A percentile compares a stretch with the other conserved stretches of the same genome.
phyloP scores from a whole-genome alignment of 352 stramenopile genomes.

The Phytophthora cactorum region DNA sequence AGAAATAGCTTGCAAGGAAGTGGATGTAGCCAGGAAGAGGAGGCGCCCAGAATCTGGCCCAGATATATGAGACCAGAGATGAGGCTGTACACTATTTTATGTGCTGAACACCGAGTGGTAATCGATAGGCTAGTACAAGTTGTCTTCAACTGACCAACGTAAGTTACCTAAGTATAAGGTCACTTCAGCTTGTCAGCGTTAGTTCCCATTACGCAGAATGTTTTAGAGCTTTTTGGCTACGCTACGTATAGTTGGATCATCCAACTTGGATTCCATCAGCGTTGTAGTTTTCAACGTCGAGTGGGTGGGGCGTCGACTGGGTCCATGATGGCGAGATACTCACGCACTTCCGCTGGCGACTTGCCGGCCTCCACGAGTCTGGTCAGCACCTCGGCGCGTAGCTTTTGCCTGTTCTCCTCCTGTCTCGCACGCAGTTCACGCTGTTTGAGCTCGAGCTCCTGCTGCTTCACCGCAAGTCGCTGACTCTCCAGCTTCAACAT shows the following conservation, averaged over 20 bases:
- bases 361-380: slow-evolving; percentile 38
- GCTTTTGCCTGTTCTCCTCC: slow-evolving; percentile 39
- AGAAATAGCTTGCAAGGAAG: not conserved
- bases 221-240: not conserved
- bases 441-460: slow-evolving; percentile 53
- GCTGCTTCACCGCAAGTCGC: slow-evolving; percentile 46
- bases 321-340: slow-evolving; percentile 43
- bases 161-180: too few relatives aligned
- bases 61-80: slow-evolving; percentile 14
- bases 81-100: slow-evolving; percentile 22
- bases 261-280: not conserved
- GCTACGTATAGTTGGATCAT: slow-evolving; percentile 7
- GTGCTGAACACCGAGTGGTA: slow-evolving; percentile 7
- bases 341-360: slow-evolving; percentile 35
- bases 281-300: slow-evolving; percentile 10
- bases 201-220: not conserved
- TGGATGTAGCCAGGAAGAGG: slow-evolving; percentile 9
- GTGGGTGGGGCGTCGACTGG: slow-evolving; percentile 7
- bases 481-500: slow-evolving; percentile 45
- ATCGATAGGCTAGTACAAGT: not conserved
- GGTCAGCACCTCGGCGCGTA: slow-evolving; percentile 37
- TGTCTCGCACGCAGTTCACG: slow-evolving; percentile 43
- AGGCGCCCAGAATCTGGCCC: not conserved
- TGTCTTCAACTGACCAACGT: too few relatives aligned
- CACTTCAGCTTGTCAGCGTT: too few relatives aligned